Evolutionary conservation across 306 rosid genomes (phyloP).

Genomic region (Citrullus mucosospermus): DNA sequence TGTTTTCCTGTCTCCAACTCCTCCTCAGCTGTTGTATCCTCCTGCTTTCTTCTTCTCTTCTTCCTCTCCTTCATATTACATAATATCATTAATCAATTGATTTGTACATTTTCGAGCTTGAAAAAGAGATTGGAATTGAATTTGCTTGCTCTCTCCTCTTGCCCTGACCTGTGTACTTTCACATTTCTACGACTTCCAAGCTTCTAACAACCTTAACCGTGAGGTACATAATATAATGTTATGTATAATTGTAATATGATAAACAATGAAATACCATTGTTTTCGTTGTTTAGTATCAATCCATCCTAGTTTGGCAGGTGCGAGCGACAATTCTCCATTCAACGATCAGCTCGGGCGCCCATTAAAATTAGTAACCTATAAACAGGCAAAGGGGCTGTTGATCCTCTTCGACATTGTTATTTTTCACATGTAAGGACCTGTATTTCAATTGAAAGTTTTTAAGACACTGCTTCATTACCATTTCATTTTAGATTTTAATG

Average conservation of each 20-base stretch:
- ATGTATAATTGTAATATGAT: neutral
- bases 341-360: too few relatives aligned
- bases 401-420: too few relatives aligned
- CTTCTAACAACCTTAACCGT: neutral
- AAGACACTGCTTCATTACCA: too few relatives aligned
- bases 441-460: too few relatives aligned
- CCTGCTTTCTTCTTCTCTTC: neutral
- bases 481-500: too few relatives aligned
- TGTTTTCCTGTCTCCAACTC: slow-evolving; percentile 15
- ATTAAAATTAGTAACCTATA: too few relatives aligned
- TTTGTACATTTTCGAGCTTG: slow-evolving; percentile 10
- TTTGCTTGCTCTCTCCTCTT: neutral
- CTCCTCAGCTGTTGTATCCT: neutral
- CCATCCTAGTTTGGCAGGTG: neutral
- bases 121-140: slow-evolving; percentile 6
- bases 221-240: neutral
- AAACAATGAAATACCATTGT: neutral
- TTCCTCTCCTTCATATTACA: neutral
- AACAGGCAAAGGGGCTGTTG: too few relatives aligned
- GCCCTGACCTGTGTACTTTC: neutral
- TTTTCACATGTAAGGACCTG: too few relatives aligned
- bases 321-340: too few relatives aligned
- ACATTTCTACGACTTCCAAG: neutral
- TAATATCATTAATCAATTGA: slow-evolving; percentile 5
- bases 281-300: neutral